Percentiles rank a stretch among this genome's conserved stretches.
phyloP scores from a whole-genome alignment of 163 green algal genomes.

The Scenedesmus sp. region DNA sequence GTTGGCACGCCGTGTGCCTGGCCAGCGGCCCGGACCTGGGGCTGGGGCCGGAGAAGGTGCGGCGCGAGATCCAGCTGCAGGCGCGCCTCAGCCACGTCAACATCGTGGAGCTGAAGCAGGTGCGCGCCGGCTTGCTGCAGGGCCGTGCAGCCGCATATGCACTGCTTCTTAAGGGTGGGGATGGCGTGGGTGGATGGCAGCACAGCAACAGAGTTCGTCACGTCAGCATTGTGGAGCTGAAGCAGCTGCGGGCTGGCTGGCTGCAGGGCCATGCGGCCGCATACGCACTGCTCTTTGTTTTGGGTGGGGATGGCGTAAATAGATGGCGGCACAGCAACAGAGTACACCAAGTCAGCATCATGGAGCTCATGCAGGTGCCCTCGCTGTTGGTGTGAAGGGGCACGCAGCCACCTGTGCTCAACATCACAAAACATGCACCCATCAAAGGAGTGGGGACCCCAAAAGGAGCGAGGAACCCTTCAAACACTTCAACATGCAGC shows the following conservation, averaged over 20 bases:
- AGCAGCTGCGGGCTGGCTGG: background rate
- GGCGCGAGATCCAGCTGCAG: conserved; percentile 56
- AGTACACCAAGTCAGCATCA: background rate
- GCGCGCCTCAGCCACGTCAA: conserved; percentile 51
- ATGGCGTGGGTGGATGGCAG: background rate
- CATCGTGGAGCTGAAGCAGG: conserved; percentile 56
- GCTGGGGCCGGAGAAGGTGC: conserved; percentile 52
- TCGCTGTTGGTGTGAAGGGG: no score
- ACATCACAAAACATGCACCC: no score
- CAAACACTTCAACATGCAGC: no score
- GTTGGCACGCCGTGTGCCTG: no score
- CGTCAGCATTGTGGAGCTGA: background rate
- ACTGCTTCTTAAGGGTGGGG: background rate
- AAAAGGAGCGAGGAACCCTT: no score
- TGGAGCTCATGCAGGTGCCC: background rate
- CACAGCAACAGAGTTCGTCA: background rate
- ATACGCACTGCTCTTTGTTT: no score
- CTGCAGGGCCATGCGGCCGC: no score
- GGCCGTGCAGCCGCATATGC: no score
- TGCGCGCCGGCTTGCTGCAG: no score
- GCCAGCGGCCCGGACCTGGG: conserved; percentile 40
- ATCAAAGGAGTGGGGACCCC: no score
- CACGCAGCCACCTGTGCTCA: no score
- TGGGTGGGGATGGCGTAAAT: background rate
- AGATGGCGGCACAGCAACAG: background rate